Conservation (phyloP, 2,329 filamentous ascomycete genomes). For the Cladophialophora psammophila region DNA sequence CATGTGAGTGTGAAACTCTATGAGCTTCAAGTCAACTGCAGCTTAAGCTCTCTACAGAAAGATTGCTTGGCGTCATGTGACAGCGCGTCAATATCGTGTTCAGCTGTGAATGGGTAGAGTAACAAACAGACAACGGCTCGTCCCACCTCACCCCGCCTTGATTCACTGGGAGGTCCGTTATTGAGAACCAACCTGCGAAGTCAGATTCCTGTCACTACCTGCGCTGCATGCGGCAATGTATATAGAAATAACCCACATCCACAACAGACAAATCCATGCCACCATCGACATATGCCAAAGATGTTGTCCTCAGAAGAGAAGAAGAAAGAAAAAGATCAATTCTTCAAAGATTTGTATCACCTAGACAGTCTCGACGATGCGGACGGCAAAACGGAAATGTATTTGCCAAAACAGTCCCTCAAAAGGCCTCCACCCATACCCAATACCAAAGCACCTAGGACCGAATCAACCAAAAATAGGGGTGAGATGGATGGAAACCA, state of each 20-base stretch:
- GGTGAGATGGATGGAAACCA: not conserved
- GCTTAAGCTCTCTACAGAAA: not conserved
- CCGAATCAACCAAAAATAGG: not conserved
- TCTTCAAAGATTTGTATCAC: conserved; percentile 36
- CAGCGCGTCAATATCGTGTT: conserved; percentile 24
- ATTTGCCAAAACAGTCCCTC: not conserved
- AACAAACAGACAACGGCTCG: conserved; percentile 21
- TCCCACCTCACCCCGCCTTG: conserved; percentile 30
- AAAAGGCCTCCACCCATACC: not conserved
- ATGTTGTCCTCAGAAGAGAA: conserved; percentile 31
- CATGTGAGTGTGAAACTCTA: not conserved
- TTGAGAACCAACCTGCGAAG: not conserved
- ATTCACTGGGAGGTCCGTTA: conserved; percentile 15
- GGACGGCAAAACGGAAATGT: conserved; percentile 38
- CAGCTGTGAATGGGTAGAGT: conserved; percentile 10
- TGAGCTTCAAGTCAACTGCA: not conserved
- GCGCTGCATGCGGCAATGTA: conserved; percentile 5
- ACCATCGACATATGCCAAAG: conserved; percentile 2
- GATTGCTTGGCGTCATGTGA: conserved; percentile 33
- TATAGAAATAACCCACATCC: not conserved
- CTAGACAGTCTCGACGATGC: conserved; percentile 40
- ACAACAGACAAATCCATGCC: not conserved
- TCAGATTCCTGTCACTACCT: conserved; percentile 4
- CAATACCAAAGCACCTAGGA: not conserved
- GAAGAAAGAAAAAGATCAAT: conserved; percentile 38